A percentile compares a stretch with the other conserved stretches of the same genome.
Conservation (phyloP, 169 alveolate species). For the Plasmodium reichenowi region DNA sequence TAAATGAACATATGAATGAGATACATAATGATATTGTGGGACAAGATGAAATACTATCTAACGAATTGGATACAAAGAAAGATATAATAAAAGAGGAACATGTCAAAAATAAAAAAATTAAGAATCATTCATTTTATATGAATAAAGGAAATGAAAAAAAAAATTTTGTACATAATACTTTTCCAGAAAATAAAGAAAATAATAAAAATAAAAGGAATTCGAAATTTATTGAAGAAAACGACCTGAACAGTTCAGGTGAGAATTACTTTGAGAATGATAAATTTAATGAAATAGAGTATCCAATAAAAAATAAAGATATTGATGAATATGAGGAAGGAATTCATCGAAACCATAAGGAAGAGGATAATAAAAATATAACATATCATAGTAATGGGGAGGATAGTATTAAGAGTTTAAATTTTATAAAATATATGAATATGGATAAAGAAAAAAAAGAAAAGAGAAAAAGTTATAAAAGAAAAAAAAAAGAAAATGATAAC, state of each 20-base stretch:
- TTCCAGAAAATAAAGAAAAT: not conserved
- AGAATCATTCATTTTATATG: too few species aligned
- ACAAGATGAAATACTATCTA: not conserved
- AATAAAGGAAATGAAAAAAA: conserved; percentile 13
- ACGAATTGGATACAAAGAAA: not conserved
- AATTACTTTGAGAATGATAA: conserved; percentile 59
- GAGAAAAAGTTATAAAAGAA: not conserved
- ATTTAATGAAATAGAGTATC: conserved; percentile 31
- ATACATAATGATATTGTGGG: not conserved
- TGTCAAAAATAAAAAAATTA: not conserved
- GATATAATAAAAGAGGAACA: not conserved
- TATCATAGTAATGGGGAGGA: too few species aligned
- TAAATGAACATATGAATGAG: conserved; percentile 14
- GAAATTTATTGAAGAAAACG: not conserved
- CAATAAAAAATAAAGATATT: conserved; percentile 4
- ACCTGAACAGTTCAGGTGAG: conserved; percentile 3
- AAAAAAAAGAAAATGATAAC: not conserved
- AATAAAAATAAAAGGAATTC: conserved; percentile 4
- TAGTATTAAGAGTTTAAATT: not conserved
- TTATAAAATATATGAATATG: conserved; percentile 1
- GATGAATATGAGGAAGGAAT: not conserved
- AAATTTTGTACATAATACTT: not conserved
- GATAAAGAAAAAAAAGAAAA: conserved; percentile 1
- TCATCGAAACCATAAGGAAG: not conserved
- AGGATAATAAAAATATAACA: not conserved